These are phyloP conservation scores for Claviceps spartinae DNA, from an alignment of 2,329 filamentous ascomycete genomes.

Conservation along the genomic window DNA sequence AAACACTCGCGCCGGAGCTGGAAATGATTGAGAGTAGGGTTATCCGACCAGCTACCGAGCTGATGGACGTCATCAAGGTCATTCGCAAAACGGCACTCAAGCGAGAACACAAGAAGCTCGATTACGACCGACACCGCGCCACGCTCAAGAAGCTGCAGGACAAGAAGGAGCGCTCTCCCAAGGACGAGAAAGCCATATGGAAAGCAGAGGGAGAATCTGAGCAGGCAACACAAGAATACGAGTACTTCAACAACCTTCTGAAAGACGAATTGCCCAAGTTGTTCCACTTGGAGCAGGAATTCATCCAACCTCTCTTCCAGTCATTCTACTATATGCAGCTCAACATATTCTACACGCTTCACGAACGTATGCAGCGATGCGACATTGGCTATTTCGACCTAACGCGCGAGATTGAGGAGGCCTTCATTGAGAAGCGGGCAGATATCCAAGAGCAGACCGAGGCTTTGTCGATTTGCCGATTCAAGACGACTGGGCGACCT, in stretches of 20 bases:
- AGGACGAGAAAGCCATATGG: slow-evolving; percentile 96
- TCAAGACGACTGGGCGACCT: slow-evolving; percentile 71
- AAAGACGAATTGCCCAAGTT: slow-evolving; percentile 92
- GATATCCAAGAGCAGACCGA: slow-evolving; percentile 80
- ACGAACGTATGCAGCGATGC: slow-evolving; percentile 94
- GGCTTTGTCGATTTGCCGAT: slow-evolving; percentile 71
- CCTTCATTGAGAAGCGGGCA: slow-evolving; percentile 77
- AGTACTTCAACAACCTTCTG: slow-evolving; percentile 94
- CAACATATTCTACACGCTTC: slow-evolving; percentile 96
- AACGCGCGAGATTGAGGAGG: slow-evolving; percentile 78
- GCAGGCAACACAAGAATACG: slow-evolving; percentile 84
- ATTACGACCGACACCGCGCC: slow-evolving; percentile 78
- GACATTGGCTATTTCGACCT: slow-evolving; percentile 98
- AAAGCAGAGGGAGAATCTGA: slow-evolving; percentile 89
- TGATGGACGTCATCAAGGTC: slow-evolving; percentile 87
- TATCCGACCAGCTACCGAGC: slow-evolving; percentile 82
- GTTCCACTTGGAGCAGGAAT: slow-evolving; percentile 79
- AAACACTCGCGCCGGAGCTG: slow-evolving; percentile 76
- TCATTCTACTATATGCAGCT: slow-evolving; percentile 99
- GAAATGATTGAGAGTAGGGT: slow-evolving; percentile 94
- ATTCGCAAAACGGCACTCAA: slow-evolving; percentile 82
- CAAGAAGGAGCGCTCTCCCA: slow-evolving; percentile 90
- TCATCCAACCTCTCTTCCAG: slow-evolving; percentile 94
- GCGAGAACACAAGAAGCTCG: slow-evolving; percentile 93
- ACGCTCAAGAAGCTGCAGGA: slow-evolving; percentile 89